phyloP scores from a whole-genome alignment of 495 filamentous ascomycete genomes.

The Annulohypoxylon bovei region DNA sequence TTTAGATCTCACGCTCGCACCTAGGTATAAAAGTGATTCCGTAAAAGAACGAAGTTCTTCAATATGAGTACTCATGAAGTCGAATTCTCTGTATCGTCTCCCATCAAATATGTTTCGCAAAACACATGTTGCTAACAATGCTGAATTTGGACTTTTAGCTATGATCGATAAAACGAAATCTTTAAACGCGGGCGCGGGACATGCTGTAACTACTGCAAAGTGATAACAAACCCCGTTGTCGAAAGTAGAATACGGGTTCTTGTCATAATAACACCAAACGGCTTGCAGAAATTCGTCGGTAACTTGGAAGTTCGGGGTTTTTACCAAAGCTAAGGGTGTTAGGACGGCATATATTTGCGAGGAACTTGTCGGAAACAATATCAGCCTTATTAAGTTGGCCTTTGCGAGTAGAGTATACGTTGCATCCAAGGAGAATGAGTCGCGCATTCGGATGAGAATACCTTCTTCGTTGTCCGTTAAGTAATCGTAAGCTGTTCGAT shows the following conservation, averaged over 20 bases:
- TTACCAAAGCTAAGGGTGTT: not conserved
- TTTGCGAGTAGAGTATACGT: not conserved
- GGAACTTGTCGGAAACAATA: not conserved
- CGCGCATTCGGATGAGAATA: not conserved
- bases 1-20: not conserved
- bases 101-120: not conserved
- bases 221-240: no score
- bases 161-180: not conserved
- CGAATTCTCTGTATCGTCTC: no score
- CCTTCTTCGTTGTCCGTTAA: conserved; percentile 5
- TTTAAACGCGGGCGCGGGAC: not conserved
- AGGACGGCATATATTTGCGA: not conserved
- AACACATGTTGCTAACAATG: not conserved
- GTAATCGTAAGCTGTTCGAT: conserved; percentile 14
- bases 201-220: not conserved
- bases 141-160: not conserved
- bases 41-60: not conserved
- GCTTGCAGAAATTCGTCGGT: no score
- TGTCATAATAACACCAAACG: no score
- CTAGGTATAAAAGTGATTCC: not conserved
- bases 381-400: not conserved
- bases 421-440: not conserved
- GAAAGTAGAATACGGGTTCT: no score
- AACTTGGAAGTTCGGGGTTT: not conserved
- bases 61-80: not conserved